Percentiles rank a stretch among this genome's conserved stretches.
Evolutionary conservation across 495 filamentous ascomycete genomes (phyloP).

Genomic region (Aspergillus avenaceus): DNA sequence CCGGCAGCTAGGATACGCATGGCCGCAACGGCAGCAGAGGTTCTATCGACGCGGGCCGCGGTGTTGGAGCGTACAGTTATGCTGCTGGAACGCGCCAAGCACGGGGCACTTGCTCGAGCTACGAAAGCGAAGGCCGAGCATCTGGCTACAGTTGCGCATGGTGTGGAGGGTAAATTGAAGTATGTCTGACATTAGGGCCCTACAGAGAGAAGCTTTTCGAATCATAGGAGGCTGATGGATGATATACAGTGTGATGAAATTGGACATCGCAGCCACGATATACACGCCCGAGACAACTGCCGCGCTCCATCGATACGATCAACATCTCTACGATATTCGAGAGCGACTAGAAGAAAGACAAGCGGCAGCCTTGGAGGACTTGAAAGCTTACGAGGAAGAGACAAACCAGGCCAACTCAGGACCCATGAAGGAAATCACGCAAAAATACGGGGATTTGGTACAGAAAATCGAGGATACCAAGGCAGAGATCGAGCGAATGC

Average conservation of each 20-base stretch:
- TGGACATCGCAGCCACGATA: slow-evolving; percentile 38
- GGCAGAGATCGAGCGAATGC: slow-evolving; percentile 55
- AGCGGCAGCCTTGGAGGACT: slow-evolving; percentile 38
- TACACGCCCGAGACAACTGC: slow-evolving; percentile 54
- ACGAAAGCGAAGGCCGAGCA: slow-evolving; percentile 52
- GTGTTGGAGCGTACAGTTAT: slow-evolving; percentile 38
- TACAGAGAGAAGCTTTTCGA: no score
- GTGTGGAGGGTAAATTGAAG: slow-evolving; percentile 49
- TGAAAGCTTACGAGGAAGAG: slow-evolving; percentile 54
- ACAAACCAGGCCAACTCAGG: no score
- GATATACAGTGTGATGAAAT: slow-evolving; percentile 31
- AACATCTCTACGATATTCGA: slow-evolving; percentile 49
- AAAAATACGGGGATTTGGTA: slow-evolving; percentile 53
- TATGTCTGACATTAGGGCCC: slow-evolving; percentile 22
- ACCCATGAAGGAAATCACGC: slow-evolving; percentile 56
- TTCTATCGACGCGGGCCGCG: slow-evolving; percentile 28
- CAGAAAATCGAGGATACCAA: slow-evolving; percentile 51
- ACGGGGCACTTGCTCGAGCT: slow-evolving; percentile 58
- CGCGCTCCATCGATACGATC: slow-evolving; percentile 54
- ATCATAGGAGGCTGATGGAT: background rate
- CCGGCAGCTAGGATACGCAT: slow-evolving; percentile 31
- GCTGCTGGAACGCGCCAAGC: slow-evolving; percentile 56
- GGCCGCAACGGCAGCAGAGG: slow-evolving; percentile 33
- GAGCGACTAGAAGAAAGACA: slow-evolving; percentile 44
- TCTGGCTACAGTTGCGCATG: slow-evolving; percentile 55